These are phyloP conservation scores for Plasmopara viticola DNA, from an alignment of 352 stramenopile species.

Conservation along the genomic window DNA sequence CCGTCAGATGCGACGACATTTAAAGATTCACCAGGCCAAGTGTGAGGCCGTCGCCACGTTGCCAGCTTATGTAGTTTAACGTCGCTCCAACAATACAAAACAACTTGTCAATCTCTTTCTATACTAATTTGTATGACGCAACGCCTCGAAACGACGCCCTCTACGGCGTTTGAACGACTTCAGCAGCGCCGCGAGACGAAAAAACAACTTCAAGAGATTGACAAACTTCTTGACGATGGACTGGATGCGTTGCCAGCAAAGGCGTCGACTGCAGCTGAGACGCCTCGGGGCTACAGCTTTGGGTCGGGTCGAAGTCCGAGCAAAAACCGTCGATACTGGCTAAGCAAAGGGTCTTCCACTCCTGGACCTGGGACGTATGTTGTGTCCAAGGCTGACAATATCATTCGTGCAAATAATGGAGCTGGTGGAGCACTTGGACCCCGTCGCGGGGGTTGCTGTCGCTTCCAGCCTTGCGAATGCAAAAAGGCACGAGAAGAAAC, in stretches of 20 bases:
- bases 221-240: conserved; percentile 19
- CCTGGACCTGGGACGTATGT: conserved; percentile 28
- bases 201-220: conserved; percentile 20
- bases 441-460: conserved; percentile 14
- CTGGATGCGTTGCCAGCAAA: not conserved
- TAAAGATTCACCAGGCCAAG: conserved; percentile 25
- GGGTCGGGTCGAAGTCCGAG: conserved; percentile 13
- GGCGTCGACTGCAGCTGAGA: not conserved
- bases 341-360: conserved; percentile 2
- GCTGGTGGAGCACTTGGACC: conserved; percentile 15
- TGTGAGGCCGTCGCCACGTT: conserved; percentile 20
- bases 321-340: conserved; percentile 14
- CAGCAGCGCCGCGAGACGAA: conserved; percentile 21
- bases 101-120: conserved; percentile 9
- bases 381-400: conserved; percentile 15
- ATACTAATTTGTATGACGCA: conserved; percentile 4
- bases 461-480: conserved; percentile 21
- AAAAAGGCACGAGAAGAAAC: conserved; percentile 5
- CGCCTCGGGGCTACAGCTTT: conserved; percentile 12
- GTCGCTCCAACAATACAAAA: conserved; percentile 6
- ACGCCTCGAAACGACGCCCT: conserved; percentile 16
- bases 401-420: conserved; percentile 17
- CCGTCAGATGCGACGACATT: conserved; percentile 30
- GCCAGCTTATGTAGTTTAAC: conserved; percentile 27
- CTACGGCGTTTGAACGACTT: conserved; percentile 16